These are phyloP conservation scores for Wolfiporia cocos DNA, from an alignment of 1,284 basidiomycete species.

Conservation along the genomic window DNA sequence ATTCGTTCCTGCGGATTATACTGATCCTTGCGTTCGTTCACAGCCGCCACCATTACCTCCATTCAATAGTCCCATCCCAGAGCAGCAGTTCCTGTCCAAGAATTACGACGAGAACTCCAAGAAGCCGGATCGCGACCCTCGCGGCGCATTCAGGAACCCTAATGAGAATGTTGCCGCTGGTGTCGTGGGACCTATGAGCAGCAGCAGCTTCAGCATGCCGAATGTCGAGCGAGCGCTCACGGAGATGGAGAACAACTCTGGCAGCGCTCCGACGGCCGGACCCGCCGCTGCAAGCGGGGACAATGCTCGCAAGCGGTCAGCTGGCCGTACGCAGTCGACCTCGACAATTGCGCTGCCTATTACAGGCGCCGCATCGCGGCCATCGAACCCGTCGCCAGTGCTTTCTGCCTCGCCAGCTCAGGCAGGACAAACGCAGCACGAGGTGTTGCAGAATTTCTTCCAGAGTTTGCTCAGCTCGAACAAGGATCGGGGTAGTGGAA, in stretches of 20 bases:
- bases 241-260: slow-evolving; percentile 70
- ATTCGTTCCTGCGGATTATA: not conserved
- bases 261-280: slow-evolving; percentile 17
- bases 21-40: not conserved
- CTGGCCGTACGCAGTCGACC: slow-evolving; percentile 17
- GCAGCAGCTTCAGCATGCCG: slow-evolving; percentile 76
- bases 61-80: slow-evolving; percentile 73
- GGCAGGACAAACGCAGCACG: slow-evolving; percentile 65
- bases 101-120: slow-evolving; percentile 88
- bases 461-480: slow-evolving; percentile 63
- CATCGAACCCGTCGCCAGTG: slow-evolving; percentile 33
- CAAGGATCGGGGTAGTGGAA: slow-evolving; percentile 43
- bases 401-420: slow-evolving; percentile 28
- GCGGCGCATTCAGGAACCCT: slow-evolving; percentile 79
- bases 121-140: slow-evolving; percentile 83
- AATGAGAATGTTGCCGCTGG: slow-evolving; percentile 52
- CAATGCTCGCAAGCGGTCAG: slow-evolving; percentile 18
- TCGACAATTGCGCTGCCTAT: slow-evolving; percentile 19
- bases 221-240: slow-evolving; percentile 80
- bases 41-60: slow-evolving; percentile 65
- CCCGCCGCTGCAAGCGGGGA: slow-evolving; percentile 19
- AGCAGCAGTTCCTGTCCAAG: slow-evolving; percentile 82
- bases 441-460: slow-evolving; percentile 85
- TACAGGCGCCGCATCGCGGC: slow-evolving; percentile 13
- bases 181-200: slow-evolving; percentile 86